Evolutionary conservation across 2,329 filamentous ascomycete species (phyloP).

Genomic region (Colletotrichum kahawae): DNA sequence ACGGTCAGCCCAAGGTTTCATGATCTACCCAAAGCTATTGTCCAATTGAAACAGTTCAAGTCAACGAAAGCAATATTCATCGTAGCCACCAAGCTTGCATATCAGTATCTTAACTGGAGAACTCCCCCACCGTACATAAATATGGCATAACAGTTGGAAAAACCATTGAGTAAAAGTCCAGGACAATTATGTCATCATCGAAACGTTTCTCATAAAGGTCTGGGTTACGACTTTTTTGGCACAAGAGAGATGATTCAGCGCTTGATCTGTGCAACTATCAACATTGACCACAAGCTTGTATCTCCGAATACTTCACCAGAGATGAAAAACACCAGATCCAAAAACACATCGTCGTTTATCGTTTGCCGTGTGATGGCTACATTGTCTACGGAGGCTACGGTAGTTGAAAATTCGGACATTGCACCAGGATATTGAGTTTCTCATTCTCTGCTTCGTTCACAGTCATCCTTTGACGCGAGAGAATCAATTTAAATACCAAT

Average conservation of each 20-base stretch:
- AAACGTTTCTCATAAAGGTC: too few species aligned
- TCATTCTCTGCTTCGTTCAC: neutral
- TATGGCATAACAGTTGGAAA: fast-evolving
- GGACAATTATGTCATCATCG: too few species aligned
- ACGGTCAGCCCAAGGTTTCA: neutral
- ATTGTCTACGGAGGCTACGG: too few species aligned
- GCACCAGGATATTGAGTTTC: too few species aligned
- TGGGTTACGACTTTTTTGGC: too few species aligned
- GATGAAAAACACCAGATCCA: fast-evolving
- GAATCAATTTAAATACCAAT: neutral
- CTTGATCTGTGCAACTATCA: neutral
- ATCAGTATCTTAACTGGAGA: neutral
- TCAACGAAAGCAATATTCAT: neutral
- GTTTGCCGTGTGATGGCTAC: too few species aligned
- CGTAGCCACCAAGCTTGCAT: too few species aligned
- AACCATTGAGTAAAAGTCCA: neutral
- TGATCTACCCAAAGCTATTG: neutral
- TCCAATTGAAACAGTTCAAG: neutral
- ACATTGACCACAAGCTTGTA: fast-evolving
- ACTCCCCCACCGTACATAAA: neutral
- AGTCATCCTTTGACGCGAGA: neutral
- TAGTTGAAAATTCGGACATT: too few species aligned
- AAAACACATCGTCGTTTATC: neutral
- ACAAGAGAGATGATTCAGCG: neutral
- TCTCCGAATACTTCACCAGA: neutral